Evolutionary conservation across 257 asterid genomes (phyloP), one percentile per base, ranked within the genome.

Genomic region (Plectranthus barbatus): DNA sequence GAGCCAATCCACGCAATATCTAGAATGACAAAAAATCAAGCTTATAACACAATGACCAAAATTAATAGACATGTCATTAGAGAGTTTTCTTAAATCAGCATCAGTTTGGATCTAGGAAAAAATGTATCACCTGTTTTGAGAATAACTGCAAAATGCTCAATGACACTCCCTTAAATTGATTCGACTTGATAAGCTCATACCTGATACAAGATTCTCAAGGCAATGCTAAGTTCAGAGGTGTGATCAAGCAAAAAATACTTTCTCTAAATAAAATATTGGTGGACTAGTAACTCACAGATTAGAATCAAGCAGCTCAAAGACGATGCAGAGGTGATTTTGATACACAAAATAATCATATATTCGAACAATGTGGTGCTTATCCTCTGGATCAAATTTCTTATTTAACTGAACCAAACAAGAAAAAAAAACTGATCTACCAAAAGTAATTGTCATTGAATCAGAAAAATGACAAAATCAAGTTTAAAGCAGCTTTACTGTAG

Each of bases 301-400:
- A 66, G 94, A 83, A 72, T 83, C 96, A 24, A 90, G 96, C 81
- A 90, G 82, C 83, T 90, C 99, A 81, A 93, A 93, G 66, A 87
- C 85, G 59, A 93, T 93, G 84, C 99, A 90, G 71, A 93, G 78
- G 81, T 93, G 99, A 51, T 84, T 85, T 57, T 84, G 95, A 77
- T 64, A 73, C 68, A 82, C 90, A 79, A 93, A 93, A 83, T 87
- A 87, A 80, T 93, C 99, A 69, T 87, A 84, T 60, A 93, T 93
- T 61, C 99, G 95, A 66, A 93, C 99, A 71, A 90, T 90, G 69
- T 93, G 96, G 81, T 93, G 94, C 87, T 87, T 87, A 82, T 93
- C 99, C 88, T 90, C 97, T 6, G 97, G 99, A 84, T 93, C 99
- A 70, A 85, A 90, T 90, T 82, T 93, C 87, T 77, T 86, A 80